phyloP scores from a whole-genome alignment of 2,329 filamentous ascomycete species.

The Xylariaceae sp. region DNA sequence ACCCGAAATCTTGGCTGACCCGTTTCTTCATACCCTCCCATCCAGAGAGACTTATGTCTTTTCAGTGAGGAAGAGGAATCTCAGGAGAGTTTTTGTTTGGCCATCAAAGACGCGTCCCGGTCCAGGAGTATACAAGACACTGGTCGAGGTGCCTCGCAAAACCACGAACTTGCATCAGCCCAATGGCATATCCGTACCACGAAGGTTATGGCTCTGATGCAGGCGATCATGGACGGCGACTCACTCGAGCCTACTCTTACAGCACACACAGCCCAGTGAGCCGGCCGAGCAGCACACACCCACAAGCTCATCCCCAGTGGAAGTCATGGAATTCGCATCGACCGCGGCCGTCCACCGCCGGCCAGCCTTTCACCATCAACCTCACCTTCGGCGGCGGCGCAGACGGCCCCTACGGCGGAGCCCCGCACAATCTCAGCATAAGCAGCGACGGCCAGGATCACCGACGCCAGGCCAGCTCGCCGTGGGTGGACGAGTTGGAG shows the following conservation, averaged over 20 bases:
- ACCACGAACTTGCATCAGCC: no score
- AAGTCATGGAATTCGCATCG: slow-evolving; percentile 2
- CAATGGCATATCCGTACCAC: no score
- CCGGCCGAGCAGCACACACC: neutral
- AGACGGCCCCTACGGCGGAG: neutral
- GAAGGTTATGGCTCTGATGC: no score
- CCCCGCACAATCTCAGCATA: neutral
- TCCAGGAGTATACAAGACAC: no score
- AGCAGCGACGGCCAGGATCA: neutral
- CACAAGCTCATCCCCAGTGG: neutral
- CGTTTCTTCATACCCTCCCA: no score
- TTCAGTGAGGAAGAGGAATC: no score
- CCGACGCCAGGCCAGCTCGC: neutral
- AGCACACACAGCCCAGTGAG: neutral
- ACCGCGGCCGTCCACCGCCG: neutral
- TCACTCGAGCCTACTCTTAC: neutral
- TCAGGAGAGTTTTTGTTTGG: no score
- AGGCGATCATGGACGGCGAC: neutral
- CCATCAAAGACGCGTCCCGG: no score
- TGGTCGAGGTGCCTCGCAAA: no score
- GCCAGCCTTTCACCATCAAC: slow-evolving; percentile 2
- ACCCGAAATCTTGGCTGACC: no score
- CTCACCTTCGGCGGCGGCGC: slow-evolving; percentile 2
- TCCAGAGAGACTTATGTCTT: no score
- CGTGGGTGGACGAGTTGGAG: slow-evolving; percentile 1